Conservation (phyloP, 768 basidiomycete genomes). For the Boletus bicolor region DNA sequence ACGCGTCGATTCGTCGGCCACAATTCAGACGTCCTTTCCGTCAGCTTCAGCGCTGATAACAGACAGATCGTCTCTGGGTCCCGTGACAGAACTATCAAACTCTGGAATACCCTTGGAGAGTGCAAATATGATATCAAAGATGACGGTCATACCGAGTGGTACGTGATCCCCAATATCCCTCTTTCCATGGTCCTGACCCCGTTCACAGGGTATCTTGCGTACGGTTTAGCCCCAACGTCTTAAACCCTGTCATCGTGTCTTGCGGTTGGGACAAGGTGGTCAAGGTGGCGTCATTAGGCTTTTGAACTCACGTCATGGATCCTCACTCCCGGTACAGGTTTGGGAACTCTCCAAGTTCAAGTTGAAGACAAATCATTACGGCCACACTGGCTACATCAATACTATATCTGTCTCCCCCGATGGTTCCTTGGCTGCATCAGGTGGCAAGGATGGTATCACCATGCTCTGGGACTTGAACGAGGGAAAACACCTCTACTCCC, state of each 20-base stretch:
- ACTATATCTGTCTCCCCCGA: conserved; percentile 98
- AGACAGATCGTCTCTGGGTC: conserved; percentile 98
- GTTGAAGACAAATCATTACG: conserved; percentile 99
- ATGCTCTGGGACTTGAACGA: conserved; percentile 99
- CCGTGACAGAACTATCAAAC: conserved; percentile 95
- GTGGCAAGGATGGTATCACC: conserved; percentile 99
- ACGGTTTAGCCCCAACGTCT: conserved; percentile 95
- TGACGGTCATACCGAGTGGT: conserved; percentile 97
- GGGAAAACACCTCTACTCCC: conserved; percentile 99
- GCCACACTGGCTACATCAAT: conserved; percentile 99
- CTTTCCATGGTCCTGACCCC: neutral
- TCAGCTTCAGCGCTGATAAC: conserved; percentile 99
- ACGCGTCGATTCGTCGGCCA: conserved; percentile 98
- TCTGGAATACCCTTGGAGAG: conserved; percentile 99
- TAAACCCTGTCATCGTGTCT: conserved; percentile 98
- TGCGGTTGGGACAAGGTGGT: conserved; percentile 99
- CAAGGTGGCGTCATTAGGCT: conserved; percentile 62
- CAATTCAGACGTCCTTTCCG: conserved; percentile 95
- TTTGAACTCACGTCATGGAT: neutral
- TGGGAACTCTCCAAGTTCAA: conserved; percentile 99
- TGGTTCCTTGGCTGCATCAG: conserved; percentile 97
- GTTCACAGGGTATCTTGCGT: conserved; percentile 91
- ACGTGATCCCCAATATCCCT: conserved; percentile 3
- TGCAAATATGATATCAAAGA: conserved; percentile 99
- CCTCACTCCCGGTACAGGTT: conserved; percentile 60